phyloP scores from a whole-genome alignment of 2,329 filamentous ascomycete genomes.

The Pezicula rhizophila region DNA sequence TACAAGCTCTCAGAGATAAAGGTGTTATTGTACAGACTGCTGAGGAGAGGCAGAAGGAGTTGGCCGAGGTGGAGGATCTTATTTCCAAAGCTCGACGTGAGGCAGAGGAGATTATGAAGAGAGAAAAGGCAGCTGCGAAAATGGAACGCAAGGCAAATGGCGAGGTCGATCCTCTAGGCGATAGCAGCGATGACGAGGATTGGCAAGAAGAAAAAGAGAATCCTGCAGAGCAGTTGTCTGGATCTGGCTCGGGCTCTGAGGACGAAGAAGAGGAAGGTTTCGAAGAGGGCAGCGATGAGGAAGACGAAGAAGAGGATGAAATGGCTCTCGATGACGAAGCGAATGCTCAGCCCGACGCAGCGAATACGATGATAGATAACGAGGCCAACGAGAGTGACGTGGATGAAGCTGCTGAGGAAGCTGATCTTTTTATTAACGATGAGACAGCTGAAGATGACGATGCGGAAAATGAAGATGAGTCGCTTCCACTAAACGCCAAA shows the following conservation, averaged over 20 bases:
- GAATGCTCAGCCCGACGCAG: conserved; percentile 32
- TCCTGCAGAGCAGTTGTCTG: conserved; percentile 35
- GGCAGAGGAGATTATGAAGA: conserved; percentile 69
- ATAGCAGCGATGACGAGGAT: conserved; percentile 51
- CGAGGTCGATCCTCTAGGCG: conserved; percentile 37
- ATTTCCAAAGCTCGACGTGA: conserved; percentile 79
- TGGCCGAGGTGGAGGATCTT: conserved; percentile 80
- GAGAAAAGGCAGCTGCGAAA: conserved; percentile 70
- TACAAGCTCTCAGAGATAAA: conserved; percentile 71
- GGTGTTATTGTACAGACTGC: conserved; percentile 77
- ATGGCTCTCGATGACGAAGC: conserved; percentile 38
- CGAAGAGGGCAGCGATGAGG: conserved; percentile 20
- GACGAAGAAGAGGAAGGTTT: conserved; percentile 35
- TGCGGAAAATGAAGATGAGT: conserved; percentile 18
- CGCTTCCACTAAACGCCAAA: conserved; percentile 7
- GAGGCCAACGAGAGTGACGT: conserved; percentile 34
- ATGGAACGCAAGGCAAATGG: conserved; percentile 45
- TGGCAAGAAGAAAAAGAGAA: conserved; percentile 40
- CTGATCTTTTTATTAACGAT: conserved; percentile 25
- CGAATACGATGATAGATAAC: conserved; percentile 23
- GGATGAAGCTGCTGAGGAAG: conserved; percentile 26
- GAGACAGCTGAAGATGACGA: conserved; percentile 19
- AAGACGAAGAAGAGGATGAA: conserved; percentile 12
- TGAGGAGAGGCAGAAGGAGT: conserved; percentile 78
- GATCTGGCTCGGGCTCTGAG: conserved; percentile 24